Percentiles rank a stretch among this genome's conserved stretches.
Evolutionary conservation across 495 filamentous ascomycete genomes (phyloP).

Genomic region (Hypoxylon rickii): DNA sequence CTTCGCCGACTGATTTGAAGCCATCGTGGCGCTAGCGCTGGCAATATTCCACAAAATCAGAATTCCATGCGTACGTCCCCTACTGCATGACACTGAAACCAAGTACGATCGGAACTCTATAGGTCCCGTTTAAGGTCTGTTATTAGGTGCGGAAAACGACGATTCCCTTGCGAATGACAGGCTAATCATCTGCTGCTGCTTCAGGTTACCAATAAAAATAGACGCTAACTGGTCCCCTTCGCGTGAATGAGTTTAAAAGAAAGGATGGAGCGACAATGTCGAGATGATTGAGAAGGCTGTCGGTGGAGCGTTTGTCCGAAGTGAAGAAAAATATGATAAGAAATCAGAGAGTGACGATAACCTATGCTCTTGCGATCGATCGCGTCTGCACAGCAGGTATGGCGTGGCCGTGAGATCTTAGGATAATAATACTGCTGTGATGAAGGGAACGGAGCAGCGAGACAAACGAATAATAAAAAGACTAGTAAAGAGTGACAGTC

Average conservation of each 20-base stretch:
- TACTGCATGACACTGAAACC: slow-evolving; percentile 1
- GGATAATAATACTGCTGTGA: slow-evolving; percentile 36
- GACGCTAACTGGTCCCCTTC: too few relatives aligned
- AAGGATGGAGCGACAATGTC: slow-evolving; percentile 1
- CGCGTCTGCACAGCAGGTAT: slow-evolving; percentile 28
- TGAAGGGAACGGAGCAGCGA: background rate
- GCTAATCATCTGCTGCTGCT: too few relatives aligned
- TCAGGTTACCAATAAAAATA: too few relatives aligned
- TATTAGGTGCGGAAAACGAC: background rate
- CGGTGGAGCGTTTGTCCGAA: slow-evolving; percentile 7
- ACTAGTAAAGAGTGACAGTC: slow-evolving; percentile 20
- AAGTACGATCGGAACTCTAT: background rate
- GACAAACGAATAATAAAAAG: background rate
- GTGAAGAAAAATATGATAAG: background rate
- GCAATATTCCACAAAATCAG: background rate
- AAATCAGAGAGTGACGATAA: slow-evolving; percentile 11
- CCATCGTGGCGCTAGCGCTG: slow-evolving; percentile 35
- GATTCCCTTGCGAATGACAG: background rate
- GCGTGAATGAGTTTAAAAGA: slow-evolving; percentile 3
- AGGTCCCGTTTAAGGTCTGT: background rate
- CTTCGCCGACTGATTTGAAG: slow-evolving; percentile 40
- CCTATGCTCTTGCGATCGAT: background rate
- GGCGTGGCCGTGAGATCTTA: slow-evolving; percentile 34
- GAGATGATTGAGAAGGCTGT: background rate
- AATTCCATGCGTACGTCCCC: slow-evolving; percentile 1